Conservation (phyloP, 257 asterid species). For the Eustoma russellianum region DNA sequence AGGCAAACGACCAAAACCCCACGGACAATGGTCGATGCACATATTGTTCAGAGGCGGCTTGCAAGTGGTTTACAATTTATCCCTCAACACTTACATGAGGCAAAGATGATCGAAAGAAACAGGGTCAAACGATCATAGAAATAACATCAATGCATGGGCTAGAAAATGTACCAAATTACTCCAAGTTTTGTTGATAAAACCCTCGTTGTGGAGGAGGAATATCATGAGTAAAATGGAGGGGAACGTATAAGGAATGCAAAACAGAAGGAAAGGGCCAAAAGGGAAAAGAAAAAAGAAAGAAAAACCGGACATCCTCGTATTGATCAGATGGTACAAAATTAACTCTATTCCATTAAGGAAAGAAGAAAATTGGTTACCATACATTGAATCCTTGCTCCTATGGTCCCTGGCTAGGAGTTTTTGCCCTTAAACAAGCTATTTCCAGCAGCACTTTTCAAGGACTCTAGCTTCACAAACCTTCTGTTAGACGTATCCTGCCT, state of each 20-base stretch:
- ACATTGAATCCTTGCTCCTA: conserved; percentile 4
- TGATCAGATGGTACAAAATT: no score
- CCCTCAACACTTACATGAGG: no score
- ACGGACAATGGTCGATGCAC: no score
- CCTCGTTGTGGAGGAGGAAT: neutral
- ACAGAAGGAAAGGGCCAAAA: neutral
- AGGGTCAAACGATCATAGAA: no score
- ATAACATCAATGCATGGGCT: no score
- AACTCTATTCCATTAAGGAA: neutral
- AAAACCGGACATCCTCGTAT: neutral
- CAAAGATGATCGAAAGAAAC: no score
- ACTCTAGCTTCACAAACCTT: conserved; percentile 26
- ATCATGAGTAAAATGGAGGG: neutral
- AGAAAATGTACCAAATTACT: no score
- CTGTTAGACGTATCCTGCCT: conserved; percentile 29
- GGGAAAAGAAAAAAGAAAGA: neutral
- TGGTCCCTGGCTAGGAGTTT: neutral
- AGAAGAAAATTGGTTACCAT: neutral
- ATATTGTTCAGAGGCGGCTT: no score
- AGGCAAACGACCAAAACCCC: no score
- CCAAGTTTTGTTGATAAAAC: no score
- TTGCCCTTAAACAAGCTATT: conserved; percentile 11
- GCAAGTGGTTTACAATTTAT: no score
- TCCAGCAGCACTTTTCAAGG: conserved; percentile 12
- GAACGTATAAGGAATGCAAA: neutral